Base-by-base conservation (phyloP, 2,329 filamentous ascomycete genomes). In the Tolypocladium ovalisporum region DNA sequence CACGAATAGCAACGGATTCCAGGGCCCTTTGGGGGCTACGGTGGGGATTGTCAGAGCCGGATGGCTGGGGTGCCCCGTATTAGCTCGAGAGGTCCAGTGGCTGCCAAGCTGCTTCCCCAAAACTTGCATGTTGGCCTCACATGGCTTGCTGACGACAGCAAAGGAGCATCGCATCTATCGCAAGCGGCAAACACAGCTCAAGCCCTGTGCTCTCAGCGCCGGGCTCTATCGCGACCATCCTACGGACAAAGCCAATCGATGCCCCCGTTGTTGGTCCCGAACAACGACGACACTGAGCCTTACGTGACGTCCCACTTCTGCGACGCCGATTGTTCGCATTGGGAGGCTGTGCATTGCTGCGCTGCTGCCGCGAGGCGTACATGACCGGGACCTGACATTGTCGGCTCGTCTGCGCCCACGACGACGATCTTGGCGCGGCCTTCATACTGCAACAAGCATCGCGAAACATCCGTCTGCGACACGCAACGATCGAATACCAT, bases 301-400 rank as follows among this genome's bases (percentile, higher is more conserved):
- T 49, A 17, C 49, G 40, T 24, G 35, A 56, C 47, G 47, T 52
- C 35, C 44, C 44, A 39, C 52, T 54, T 24, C 49, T 56, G 36
- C 47, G 47, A 47, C 47, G 47, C 47, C 22, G 29, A 44, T 47
- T 54, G 52, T 55, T 52, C 35, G 51, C 52, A 55, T 55, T 54
- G 54, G 57, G 59, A 59, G 60, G 60, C 60, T 58, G 60, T 62
- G 60, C 60, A 57, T 36, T 40, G 35, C 52, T n/a, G 19, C 39
- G 36, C 36, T 49, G 29, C 37, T 42, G 34, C 22, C 36, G 22
- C 35, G 47, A 56, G 54, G 42, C 42, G 19, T 15, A 15, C 35
- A 24, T 40, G 29, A 51, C 22, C 42, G 22, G 22, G 10, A 32
- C 27, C 39, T 19, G 47, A 51, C 27, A n/a, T 51, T 51, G 47